Conservation (phyloP, 352 stramenopile genomes). For the Blastocystis sp. region DNA sequence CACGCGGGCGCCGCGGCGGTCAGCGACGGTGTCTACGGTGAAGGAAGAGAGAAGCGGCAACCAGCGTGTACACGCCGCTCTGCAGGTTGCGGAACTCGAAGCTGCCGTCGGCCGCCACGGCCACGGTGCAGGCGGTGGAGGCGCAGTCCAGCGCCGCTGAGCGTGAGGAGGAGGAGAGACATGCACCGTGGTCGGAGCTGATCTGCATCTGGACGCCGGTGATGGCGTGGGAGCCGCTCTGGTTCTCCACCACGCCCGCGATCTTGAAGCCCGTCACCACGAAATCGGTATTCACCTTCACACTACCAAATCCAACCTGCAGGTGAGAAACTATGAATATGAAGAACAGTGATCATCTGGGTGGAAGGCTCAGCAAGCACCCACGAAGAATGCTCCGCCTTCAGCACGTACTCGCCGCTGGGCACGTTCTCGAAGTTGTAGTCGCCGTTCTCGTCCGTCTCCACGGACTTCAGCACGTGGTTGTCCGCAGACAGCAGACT, state of each 20-base stretch:
- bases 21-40: background rate
- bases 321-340: background rate
- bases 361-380: background rate
- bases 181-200: background rate
- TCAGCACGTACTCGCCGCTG: conserved; percentile 20
- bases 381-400: conserved; percentile 46
- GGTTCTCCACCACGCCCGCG: conserved; percentile 15
- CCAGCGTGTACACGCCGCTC: background rate
- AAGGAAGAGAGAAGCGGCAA: background rate
- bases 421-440: conserved; percentile 23
- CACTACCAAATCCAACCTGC: conserved; percentile 3
- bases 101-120: background rate
- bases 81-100: conserved; percentile 15
- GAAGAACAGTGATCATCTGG: background rate
- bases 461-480: conserved; percentile 1
- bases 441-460: conserved; percentile 23
- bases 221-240: background rate
- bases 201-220: background rate
- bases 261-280: conserved; percentile 36
- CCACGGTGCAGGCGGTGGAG: background rate
- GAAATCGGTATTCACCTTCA: background rate
- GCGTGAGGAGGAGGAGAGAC: conserved; percentile 4
- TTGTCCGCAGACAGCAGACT: background rate
- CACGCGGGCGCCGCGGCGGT: background rate
- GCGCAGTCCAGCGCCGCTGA: background rate